Evolutionary conservation across 140 eudicot genomes (phyloP).

Genomic region (Cichorium intybus): DNA sequence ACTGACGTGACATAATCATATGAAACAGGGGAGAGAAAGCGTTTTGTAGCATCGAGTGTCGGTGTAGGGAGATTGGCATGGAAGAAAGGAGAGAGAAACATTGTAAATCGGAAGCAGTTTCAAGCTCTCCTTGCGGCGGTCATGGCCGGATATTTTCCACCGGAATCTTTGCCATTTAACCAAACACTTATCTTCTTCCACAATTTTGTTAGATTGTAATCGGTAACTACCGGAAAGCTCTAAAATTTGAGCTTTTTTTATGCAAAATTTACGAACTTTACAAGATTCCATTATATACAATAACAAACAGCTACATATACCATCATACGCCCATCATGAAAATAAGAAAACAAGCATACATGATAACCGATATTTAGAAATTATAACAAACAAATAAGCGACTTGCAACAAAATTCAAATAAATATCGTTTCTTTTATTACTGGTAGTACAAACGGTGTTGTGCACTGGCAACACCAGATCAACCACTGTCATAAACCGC

Average conservation of each 20-base stretch:
- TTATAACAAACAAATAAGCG: not conserved
- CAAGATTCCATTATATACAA: not conserved
- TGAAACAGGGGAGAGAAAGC: constrained; percentile 81
- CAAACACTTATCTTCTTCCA: constrained; percentile 1
- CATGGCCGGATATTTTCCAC: constrained; percentile 30
- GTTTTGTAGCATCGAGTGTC: constrained; percentile 82
- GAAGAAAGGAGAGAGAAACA: constrained; percentile 66
- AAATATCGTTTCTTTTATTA: constrained; percentile 1
- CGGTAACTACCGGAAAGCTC: not conserved
- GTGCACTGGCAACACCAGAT: constrained; percentile 34
- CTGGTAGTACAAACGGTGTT: constrained; percentile 48
- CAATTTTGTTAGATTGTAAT: constrained; percentile 3
- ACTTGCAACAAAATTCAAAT: not conserved
- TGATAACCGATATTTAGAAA: not conserved
- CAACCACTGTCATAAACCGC: constrained; percentile 46
- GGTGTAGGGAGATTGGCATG: constrained; percentile 62
- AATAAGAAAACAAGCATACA: too few relatives aligned
- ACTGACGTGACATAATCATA: not conserved
- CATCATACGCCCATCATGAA: not conserved
- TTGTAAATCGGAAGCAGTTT: constrained; percentile 52
- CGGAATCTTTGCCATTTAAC: constrained; percentile 65
- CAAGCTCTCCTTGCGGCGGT: constrained; percentile 2
- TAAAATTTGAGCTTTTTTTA: not conserved
- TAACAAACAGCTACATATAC: not conserved
- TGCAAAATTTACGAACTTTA: not conserved